These are phyloP conservation scores for Xylariaceae sp. DNA, from an alignment of 2,329 filamentous ascomycete genomes.

Conservation along the genomic window DNA sequence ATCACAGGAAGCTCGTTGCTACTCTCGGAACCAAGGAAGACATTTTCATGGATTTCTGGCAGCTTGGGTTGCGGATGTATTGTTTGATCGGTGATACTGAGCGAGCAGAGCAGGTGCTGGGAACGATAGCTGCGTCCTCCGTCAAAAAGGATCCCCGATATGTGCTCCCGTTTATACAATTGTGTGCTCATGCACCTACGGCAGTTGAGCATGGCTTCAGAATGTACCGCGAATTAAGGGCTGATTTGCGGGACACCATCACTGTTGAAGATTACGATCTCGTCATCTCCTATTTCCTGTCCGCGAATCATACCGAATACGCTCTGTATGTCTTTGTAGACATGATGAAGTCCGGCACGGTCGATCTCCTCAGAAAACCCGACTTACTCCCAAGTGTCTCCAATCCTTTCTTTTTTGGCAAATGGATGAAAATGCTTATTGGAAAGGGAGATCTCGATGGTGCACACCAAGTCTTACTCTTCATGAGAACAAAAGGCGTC, in stretches of 20 bases:
- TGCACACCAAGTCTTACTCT: constrained; percentile 66
- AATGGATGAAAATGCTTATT: constrained; percentile 83
- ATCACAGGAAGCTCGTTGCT: constrained; percentile 56
- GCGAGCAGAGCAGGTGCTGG: constrained; percentile 52
- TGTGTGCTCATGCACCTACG: constrained; percentile 52
- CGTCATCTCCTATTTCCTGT: constrained; percentile 66
- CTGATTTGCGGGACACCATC: constrained; percentile 55
- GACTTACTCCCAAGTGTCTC: constrained; percentile 45
- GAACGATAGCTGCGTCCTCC: constrained; percentile 44
- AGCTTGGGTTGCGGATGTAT: constrained; percentile 63
- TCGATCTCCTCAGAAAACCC: constrained; percentile 40
- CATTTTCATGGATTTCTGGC: constrained; percentile 53
- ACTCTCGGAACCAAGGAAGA: constrained; percentile 46
- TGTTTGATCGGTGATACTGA: constrained; percentile 53
- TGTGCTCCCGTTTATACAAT: constrained; percentile 64
- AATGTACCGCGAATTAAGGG: constrained; percentile 61
- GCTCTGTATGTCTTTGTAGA: constrained; percentile 78
- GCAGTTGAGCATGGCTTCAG: constrained; percentile 58
- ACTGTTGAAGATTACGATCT: constrained; percentile 72
- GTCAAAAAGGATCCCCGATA: constrained; percentile 49
- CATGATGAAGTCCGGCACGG: constrained; percentile 69
- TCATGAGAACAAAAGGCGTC: constrained; percentile 69
- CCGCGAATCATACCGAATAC: constrained; percentile 58
- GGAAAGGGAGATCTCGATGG: constrained; percentile 66
- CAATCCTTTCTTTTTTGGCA: constrained; percentile 81